Evolutionary conservation across 1,139 yeast genomes (phyloP).

Genomic region (Yamadazyma friedrichii): DNA sequence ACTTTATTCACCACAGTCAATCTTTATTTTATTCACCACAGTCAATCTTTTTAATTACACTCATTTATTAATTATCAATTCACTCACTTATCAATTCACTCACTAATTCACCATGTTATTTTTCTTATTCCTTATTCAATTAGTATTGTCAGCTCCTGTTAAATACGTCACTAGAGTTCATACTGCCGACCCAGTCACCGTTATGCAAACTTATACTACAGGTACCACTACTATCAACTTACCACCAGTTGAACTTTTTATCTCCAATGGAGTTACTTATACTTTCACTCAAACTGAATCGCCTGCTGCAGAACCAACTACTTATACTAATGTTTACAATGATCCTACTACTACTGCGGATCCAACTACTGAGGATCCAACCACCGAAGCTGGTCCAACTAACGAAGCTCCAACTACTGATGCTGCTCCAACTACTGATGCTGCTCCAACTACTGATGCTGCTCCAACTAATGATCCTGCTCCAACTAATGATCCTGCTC

Average conservation of each 20-base stretch:
- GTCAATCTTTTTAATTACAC: background rate
- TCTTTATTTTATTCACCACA: too few species aligned
- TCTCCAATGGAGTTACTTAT: constrained; percentile 60
- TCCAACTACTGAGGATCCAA: constrained; percentile 3
- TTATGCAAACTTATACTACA: constrained; percentile 52
- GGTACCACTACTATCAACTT: constrained; percentile 60
- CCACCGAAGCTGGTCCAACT: constrained; percentile 11
- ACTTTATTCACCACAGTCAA: background rate
- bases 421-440: constrained; percentile 8
- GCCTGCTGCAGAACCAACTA: constrained; percentile 33
- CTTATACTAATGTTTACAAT: constrained; percentile 28
- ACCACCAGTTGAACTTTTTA: constrained; percentile 67
- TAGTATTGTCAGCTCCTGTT: constrained; percentile 30
- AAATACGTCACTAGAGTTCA: constrained; percentile 56
- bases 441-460: constrained; percentile 1
- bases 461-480: constrained; percentile 10
- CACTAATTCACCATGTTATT: constrained; percentile 13
- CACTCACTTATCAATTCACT: background rate
- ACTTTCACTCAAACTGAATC: constrained; percentile 51
- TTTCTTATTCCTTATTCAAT: constrained; percentile 21
- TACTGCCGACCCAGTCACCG: constrained; percentile 61
- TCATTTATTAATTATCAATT: constrained; percentile 2
- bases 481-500: background rate
- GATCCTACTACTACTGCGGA: constrained; percentile 13
- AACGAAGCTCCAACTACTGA: constrained; percentile 11